Evolutionary conservation across 345 rosid species (phyloP), one percentile per base, ranked within the genome.

Genomic region (Acer yangbiense): DNA sequence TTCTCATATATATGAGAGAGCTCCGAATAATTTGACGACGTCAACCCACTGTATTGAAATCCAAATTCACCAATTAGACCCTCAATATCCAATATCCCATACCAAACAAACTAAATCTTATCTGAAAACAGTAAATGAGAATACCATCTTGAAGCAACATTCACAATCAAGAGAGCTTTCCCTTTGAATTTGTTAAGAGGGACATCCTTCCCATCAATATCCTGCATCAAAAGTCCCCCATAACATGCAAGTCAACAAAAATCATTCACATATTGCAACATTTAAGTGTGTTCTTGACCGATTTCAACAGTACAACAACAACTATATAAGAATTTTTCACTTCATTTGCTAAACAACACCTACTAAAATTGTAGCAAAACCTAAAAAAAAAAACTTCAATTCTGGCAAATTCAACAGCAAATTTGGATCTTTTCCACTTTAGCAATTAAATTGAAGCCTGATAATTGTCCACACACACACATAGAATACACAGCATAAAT

Each of bases 111-210:
- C 4, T 41, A 7, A 39, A 52, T 18, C 64, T 41, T 35, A 68
- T 43, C 0, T 2, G 66, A 69, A 71, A 73, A 35, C 1, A 75
- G 25, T 43, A 46, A 9, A 60, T 60, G 9, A 20, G 21, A 60
- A 60, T 87, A 92, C 97, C 99, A 96, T 87, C 82, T 92, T 6
- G 99, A 96, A 86, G 99, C 99, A 44, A 96, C 99, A 76, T 96
- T 96, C 60, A 94, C 97, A 17, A 96, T 90, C 88, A 96, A 83
- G 69, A 96, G 88, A 82, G 78, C 91, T 81, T 92, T 94, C 66
- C 97, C 97, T 87, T 94, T 96, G 69, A 90, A 96, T 43, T 85
- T 87, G 83, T 85, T 85, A 79, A 94, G 89, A 79, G 97, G 69
- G 73, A 91, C 95, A 81, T 96, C 93, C 23, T 89, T 91, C 67